phyloP scores from a whole-genome alignment of 495 filamentous ascomycete genomes.

The Bathelium albidoporum region DNA sequence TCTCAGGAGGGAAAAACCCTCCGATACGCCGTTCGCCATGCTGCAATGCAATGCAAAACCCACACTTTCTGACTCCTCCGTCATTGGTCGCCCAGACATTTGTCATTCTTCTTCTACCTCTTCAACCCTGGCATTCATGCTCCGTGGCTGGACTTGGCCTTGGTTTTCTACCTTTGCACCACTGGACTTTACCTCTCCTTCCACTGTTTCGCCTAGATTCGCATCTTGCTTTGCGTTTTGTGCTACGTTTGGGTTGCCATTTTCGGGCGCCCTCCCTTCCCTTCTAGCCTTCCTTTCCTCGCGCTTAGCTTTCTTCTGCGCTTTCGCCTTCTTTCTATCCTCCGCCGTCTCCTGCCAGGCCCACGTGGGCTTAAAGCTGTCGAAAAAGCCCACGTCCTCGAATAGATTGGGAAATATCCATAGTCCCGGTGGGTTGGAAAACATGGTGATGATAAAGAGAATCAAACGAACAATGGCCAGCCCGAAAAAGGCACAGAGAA shows the following conservation, averaged over 20 bases:
- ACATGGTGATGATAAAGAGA: slow-evolving; percentile 87
- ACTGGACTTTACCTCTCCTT: slow-evolving; percentile 7
- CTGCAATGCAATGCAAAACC: background rate
- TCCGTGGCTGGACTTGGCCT: slow-evolving; percentile 11
- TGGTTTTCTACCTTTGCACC: background rate
- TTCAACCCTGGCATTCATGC: slow-evolving; percentile 19
- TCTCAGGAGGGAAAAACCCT: background rate
- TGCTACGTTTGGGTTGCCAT: background rate
- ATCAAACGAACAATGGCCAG: slow-evolving; percentile 96
- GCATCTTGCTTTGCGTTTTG: slow-evolving; percentile 4
- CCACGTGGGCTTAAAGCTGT: slow-evolving; percentile 94
- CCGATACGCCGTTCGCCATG: background rate
- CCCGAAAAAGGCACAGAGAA: slow-evolving; percentile 90
- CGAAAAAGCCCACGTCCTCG: slow-evolving; percentile 96
- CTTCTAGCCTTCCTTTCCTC: slow-evolving; percentile 16
- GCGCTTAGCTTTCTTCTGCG: slow-evolving; percentile 20
- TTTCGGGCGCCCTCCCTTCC: slow-evolving; percentile 12
- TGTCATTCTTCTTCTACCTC: slow-evolving; percentile 21
- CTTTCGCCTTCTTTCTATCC: slow-evolving; percentile 36
- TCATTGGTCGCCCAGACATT: background rate
- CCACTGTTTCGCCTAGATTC: slow-evolving; percentile 4
- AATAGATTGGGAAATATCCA: slow-evolving; percentile 99
- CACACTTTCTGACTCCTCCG: background rate
- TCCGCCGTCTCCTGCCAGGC: slow-evolving; percentile 71
- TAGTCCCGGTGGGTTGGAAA: slow-evolving; percentile 71